Conservation (phyloP, 768 basidiomycete species). For the Lentinula raphanica region DNA sequence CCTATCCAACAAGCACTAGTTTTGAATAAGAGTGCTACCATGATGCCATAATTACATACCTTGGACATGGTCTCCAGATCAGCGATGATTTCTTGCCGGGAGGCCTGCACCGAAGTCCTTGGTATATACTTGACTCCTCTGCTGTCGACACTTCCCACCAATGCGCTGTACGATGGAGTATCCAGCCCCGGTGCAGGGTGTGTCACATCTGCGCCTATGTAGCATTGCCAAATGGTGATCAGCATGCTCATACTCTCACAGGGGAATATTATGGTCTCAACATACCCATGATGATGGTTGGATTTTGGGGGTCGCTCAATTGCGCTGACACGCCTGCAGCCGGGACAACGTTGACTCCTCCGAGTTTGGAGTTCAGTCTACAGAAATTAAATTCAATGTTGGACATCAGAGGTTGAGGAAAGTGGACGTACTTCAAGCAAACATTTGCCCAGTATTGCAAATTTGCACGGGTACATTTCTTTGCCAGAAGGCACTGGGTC, state of each 20-base stretch:
- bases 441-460: conserved; percentile 51
- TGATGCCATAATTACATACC: conserved; percentile 17
- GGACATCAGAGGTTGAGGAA: not conserved
- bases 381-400: not conserved
- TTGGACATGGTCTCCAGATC: conserved; percentile 44
- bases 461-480: conserved; percentile 38
- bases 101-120: conserved; percentile 40
- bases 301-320: conserved; percentile 3
- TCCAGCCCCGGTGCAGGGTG: conserved; percentile 54
- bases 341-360: not conserved
- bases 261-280: no score
- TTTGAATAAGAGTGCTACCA: no score
- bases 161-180: conserved; percentile 51
- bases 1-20: conserved; percentile 1
- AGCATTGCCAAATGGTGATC: not conserved
- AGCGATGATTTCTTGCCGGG: conserved; percentile 49
- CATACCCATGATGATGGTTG: conserved; percentile 7
- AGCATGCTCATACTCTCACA: no score
- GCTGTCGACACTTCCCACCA: conserved; percentile 52
- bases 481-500: conserved; percentile 47
- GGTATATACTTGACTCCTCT: conserved; percentile 51
- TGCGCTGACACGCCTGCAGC: not conserved
- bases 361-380: not conserved
- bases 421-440: conserved; percentile 37
- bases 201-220: conserved; percentile 50